Percentiles rank a stretch among this genome's conserved stretches.
Conservation (phyloP, 495 filamentous ascomycete species). For the Penicillium lagena region DNA sequence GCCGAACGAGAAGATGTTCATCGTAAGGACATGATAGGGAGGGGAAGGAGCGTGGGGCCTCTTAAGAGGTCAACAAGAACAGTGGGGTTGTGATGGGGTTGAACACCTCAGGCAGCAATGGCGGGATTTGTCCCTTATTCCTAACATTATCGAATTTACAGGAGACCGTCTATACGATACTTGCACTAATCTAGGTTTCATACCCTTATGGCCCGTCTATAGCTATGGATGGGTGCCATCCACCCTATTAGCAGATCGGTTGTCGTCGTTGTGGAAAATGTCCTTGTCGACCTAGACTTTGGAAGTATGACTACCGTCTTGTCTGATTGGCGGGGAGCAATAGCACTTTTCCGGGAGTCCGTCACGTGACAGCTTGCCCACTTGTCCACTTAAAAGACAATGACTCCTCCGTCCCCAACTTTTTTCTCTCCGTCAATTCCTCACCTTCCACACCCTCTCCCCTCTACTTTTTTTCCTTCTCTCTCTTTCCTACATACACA, state of each 20-base stretch:
- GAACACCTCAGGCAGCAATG: slow-evolving; percentile 14
- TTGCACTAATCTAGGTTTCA: no score
- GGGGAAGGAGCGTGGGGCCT: neutral
- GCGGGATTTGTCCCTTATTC: neutral
- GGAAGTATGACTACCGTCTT: no score
- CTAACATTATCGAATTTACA: no score
- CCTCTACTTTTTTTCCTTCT: slow-evolving; percentile 9
- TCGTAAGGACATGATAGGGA: slow-evolving; percentile 19
- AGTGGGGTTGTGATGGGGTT: neutral
- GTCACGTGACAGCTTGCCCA: slow-evolving; percentile 16
- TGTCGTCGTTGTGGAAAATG: no score
- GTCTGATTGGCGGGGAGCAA: slow-evolving; percentile 36
- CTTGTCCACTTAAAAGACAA: slow-evolving; percentile 13
- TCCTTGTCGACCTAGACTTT: no score
- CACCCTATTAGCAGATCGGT: no score
- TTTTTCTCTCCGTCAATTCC: neutral
- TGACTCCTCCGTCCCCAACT: slow-evolving; percentile 8
- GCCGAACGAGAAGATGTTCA: slow-evolving; percentile 33
- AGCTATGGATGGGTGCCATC: no score
- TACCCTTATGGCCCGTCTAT: no score
- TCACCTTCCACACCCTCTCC: neutral
- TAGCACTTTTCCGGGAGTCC: slow-evolving; percentile 22
- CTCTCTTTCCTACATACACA: slow-evolving; percentile 33
- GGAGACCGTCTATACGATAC: no score
- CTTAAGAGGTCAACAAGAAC: no score